phyloP scores from a whole-genome alignment of 768 basidiomycete species.

The Strobilomyces echinocephalus region DNA sequence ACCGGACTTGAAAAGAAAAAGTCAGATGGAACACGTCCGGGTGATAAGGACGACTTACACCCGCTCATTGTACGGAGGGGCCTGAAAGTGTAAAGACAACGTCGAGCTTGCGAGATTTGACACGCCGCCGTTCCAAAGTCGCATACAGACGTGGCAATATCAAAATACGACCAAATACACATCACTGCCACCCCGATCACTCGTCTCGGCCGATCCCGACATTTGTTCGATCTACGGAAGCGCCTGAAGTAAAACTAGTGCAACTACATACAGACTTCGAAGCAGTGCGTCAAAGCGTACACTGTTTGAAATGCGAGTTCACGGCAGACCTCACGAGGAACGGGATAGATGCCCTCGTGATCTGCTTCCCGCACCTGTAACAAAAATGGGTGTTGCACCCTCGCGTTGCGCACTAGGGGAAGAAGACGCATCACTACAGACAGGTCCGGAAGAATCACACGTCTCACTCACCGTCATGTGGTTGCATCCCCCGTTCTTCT shows the following conservation, averaged over 20 bases:
- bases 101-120: constrained; percentile 17
- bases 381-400: constrained; percentile 57
- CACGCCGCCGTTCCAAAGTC: constrained; percentile 13
- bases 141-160: constrained; percentile 27
- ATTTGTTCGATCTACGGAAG: background rate
- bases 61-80: constrained; percentile 62
- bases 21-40: background rate
- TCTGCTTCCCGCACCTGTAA: constrained; percentile 46
- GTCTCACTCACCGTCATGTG: constrained; percentile 50
- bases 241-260: background rate
- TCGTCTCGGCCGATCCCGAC: background rate
- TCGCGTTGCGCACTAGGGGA: constrained; percentile 42
- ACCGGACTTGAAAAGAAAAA: constrained; percentile 56
- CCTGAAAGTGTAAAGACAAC: constrained; percentile 18
- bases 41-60: constrained; percentile 46
- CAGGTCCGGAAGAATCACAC: background rate
- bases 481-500: constrained; percentile 52
- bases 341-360: constrained; percentile 34
- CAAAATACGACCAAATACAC: constrained; percentile 26
- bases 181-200: constrained; percentile 17
- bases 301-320: constrained; percentile 32
- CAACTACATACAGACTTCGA: background rate
- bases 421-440: background rate
- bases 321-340: constrained; percentile 31
- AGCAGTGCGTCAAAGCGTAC: constrained; percentile 20